A percentile compares a stretch with the other conserved stretches of the same genome.
These are phyloP conservation scores for Pseudogymnoascus sp. DNA, from an alignment of 2,329 filamentous ascomycete genomes.

Conservation along the genomic window DNA sequence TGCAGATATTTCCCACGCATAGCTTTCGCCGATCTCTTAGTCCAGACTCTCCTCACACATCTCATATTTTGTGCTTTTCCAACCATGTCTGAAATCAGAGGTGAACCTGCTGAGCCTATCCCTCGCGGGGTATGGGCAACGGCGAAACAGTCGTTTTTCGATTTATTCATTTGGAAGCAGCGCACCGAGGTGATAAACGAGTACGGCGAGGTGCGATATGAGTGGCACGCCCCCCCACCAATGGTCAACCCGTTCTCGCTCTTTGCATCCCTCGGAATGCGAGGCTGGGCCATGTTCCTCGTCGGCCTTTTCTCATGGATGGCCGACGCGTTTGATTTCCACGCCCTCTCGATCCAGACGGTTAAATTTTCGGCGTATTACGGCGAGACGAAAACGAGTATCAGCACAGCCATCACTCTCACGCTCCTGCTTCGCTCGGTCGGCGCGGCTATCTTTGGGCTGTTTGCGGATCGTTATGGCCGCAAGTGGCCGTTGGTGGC, in stretches of 20 bases:
- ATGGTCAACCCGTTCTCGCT: conserved; percentile 63
- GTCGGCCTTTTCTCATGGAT: conserved; percentile 71
- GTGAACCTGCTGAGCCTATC: conserved; percentile 52
- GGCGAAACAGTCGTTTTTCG: conserved; percentile 53
- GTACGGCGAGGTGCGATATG: conserved; percentile 54
- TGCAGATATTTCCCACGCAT: not conserved
- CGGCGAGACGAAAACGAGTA: not conserved
- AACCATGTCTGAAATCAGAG: not conserved
- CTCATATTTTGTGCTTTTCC: not conserved
- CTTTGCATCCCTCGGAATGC: conserved; percentile 51
- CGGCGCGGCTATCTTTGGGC: conserved; percentile 67
- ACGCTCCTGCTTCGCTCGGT: conserved; percentile 63
- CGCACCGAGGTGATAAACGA: conserved; percentile 59
- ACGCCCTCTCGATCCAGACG: conserved; percentile 71
- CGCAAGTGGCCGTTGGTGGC: conserved; percentile 77
- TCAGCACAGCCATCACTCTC: conserved; percentile 20
- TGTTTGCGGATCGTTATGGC: conserved; percentile 70
- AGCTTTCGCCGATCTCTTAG: not conserved
- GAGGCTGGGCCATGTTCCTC: conserved; percentile 65
- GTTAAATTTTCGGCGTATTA: conserved; percentile 55
- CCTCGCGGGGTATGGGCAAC: conserved; percentile 57
- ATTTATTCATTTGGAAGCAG: conserved; percentile 68
- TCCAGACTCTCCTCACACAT: not conserved
- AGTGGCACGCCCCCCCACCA: conserved; percentile 60
- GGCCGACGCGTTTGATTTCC: conserved; percentile 76